These are phyloP conservation scores for Yamadazyma songkhlaensis DNA, from an alignment of 1,139 yeast species.

Conservation along the genomic window DNA sequence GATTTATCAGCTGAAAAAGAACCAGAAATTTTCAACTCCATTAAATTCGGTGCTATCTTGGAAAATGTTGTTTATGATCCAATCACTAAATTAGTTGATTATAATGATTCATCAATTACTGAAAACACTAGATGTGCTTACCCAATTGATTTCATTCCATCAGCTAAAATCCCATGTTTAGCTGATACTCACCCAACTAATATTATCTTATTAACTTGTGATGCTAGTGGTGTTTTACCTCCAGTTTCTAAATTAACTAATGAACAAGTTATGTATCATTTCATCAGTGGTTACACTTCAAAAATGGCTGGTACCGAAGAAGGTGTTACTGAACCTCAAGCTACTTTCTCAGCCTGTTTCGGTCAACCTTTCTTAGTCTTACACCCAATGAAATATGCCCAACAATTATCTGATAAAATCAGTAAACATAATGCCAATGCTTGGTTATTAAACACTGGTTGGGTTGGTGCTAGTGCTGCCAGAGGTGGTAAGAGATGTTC, in stretches of 20 bases:
- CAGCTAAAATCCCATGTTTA: constrained; percentile 93
- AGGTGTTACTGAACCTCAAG: constrained; percentile 98
- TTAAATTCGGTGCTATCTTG: constrained; percentile 88
- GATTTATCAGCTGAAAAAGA: constrained; percentile 89
- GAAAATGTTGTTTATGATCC: constrained; percentile 93
- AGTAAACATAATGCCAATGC: constrained; percentile 86
- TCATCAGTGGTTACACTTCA: constrained; percentile 97
- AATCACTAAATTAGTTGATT: constrained; percentile 78
- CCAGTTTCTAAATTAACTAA: constrained; percentile 93
- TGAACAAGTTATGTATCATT: constrained; percentile 98
- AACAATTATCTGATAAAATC: constrained; percentile 94
- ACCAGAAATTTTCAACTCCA: constrained; percentile 96
- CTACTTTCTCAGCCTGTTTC: constrained; percentile 97
- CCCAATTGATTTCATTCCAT: constrained; percentile 96
- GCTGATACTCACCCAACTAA: constrained; percentile 91
- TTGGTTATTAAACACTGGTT: constrained; percentile 97
- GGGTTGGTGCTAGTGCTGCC: constrained; percentile 94
- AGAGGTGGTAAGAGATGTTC: constrained; percentile 98
- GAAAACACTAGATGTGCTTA: constrained; percentile 98
- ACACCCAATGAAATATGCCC: constrained; percentile 98
- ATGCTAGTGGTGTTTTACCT: constrained; percentile 96
- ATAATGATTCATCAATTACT: constrained; percentile 76
- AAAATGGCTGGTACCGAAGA: constrained; percentile 99
- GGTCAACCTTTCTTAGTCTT: constrained; percentile 98
- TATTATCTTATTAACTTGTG: constrained; percentile 91